A percentile compares a stretch with the other conserved stretches of the same genome.
Evolutionary conservation across 148 eudicot species (phyloP).

Genomic region (Polygonum maritimum): DNA sequence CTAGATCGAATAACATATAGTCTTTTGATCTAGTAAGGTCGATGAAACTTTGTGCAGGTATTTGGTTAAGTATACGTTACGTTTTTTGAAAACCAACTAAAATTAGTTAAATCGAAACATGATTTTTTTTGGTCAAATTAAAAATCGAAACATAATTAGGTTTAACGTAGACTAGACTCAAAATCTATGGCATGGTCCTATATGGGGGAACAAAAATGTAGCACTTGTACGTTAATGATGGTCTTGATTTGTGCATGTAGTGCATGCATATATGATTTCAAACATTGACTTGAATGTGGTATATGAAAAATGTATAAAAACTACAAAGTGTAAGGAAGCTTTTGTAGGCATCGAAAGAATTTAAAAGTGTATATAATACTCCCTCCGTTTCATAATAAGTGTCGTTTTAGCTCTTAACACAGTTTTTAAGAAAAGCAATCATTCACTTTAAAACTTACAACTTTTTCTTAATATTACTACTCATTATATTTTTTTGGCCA

Average conservation of each 20-base stretch:
- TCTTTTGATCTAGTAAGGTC: slow-evolving; percentile 26
- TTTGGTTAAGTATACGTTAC: slow-evolving; percentile 20
- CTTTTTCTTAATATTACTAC: too few species aligned
- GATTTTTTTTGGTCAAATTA: too few species aligned
- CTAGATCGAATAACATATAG: not conserved
- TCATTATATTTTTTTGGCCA: too few species aligned
- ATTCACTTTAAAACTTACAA: too few species aligned
- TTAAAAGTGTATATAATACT: not conserved
- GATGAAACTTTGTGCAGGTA: not conserved
- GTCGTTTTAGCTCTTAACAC: too few species aligned
- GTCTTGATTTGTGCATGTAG: not conserved
- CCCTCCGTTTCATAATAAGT: too few species aligned
- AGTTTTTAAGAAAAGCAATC: too few species aligned
- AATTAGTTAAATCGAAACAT: not conserved
- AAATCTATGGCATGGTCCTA: not conserved
- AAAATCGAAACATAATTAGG: not conserved
- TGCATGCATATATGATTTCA: not conserved
- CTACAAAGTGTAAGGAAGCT: not conserved
- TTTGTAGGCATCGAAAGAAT: not conserved
- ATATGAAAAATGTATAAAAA: not conserved
- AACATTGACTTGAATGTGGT: not conserved
- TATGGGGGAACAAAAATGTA: not conserved
- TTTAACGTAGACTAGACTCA: not conserved
- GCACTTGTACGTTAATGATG: not conserved
- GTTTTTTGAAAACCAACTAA: slow-evolving; percentile 9